Evolutionary conservation across 2,329 filamentous ascomycete genomes (phyloP).

Genomic region (Incumbomyces lentus): DNA sequence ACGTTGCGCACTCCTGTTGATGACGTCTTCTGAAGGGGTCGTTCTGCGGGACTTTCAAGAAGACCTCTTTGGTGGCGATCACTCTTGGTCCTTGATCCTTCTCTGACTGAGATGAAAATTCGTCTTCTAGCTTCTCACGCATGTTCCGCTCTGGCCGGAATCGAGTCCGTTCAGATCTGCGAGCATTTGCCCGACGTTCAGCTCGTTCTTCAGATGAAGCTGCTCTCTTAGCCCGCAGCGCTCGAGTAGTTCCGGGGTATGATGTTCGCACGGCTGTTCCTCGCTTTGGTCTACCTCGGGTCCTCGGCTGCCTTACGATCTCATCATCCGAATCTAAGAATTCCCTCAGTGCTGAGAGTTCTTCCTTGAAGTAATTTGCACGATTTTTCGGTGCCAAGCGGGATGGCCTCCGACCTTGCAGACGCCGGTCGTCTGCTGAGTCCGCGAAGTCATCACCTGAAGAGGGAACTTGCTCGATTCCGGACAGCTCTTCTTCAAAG

Average conservation of each 20-base stretch:
- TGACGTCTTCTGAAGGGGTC: conserved; percentile 63
- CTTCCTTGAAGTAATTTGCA: background rate
- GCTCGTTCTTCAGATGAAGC: background rate
- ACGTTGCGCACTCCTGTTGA: conserved; percentile 61
- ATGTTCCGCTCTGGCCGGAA: conserved; percentile 29
- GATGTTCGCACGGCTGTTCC: background rate
- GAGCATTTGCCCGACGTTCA: conserved; percentile 11
- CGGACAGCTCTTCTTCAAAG: conserved; percentile 9
- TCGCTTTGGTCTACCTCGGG: background rate
- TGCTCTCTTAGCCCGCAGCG: background rate
- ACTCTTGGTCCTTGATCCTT: conserved; percentile 42
- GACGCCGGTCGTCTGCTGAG: background rate
- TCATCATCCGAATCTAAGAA: conserved; percentile 1
- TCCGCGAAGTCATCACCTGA: conserved; percentile 9
- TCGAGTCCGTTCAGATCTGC: conserved; percentile 26
- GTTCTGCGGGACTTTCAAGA: conserved; percentile 50
- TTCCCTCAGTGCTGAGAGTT: background rate
- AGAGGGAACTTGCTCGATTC: conserved; percentile 2
- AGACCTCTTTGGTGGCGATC: conserved; percentile 60
- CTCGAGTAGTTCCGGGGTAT: background rate
- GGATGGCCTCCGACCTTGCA: conserved; percentile 4
- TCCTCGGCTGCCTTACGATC: background rate
- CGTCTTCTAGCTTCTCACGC: conserved; percentile 41
- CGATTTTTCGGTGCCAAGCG: conserved; percentile 2
- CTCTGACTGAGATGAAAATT: conserved; percentile 30